Conservation (phyloP, 164 flowering plant genomes). For the Magnolia kwangsiensis region DNA sequence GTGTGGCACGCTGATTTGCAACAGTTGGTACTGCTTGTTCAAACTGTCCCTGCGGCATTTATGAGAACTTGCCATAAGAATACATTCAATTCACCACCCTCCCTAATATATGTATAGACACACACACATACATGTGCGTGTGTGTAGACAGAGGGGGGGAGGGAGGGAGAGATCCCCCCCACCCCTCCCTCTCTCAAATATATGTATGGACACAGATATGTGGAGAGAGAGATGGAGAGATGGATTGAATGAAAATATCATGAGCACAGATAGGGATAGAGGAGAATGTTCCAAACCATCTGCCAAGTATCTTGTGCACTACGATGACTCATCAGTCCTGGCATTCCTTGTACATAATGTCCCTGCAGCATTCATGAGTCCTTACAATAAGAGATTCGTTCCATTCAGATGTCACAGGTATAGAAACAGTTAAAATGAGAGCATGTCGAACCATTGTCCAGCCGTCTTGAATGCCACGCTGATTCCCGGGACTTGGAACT, state of each 20-base stretch:
- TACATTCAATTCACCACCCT: not conserved
- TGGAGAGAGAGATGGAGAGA: no score
- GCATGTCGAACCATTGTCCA: not conserved
- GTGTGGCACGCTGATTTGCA: slow-evolving; percentile 55
- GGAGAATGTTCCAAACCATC: not conserved
- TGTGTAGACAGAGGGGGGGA: not conserved
- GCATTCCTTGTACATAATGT: not conserved
- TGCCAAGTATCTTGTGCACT: not conserved
- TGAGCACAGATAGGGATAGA: no score
- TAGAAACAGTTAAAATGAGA: not conserved
- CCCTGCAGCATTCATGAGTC: not conserved
- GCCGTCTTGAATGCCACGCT: not conserved
- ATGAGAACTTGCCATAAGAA: not conserved
- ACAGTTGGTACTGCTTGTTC: slow-evolving; percentile 67
- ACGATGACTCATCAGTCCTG: not conserved
- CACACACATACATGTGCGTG: no score
- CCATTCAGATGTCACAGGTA: not conserved
- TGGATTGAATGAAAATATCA: no score
- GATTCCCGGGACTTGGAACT: not conserved
- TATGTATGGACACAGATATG: no score
- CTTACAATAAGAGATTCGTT: not conserved
- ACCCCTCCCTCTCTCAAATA: no score
- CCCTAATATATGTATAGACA: no score
- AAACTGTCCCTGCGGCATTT: slow-evolving; percentile 40
- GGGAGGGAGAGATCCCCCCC: not conserved